These are phyloP conservation scores for Kockiozyma suomiensis DNA, from an alignment of 805 yeast genomes.

Conservation along the genomic window DNA sequence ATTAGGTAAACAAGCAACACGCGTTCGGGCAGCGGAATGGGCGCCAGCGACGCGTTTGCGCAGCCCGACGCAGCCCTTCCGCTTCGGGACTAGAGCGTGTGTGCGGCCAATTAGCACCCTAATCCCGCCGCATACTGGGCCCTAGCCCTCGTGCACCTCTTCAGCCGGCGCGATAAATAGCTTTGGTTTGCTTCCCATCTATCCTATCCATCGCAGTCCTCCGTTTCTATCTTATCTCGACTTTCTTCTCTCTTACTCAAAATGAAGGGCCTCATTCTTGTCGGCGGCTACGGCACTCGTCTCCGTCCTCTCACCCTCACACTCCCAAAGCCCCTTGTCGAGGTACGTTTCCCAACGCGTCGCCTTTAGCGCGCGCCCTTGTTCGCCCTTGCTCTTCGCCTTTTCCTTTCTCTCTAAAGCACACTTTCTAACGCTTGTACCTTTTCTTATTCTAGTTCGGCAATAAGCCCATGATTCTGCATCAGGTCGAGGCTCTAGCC, in stretches of 20 bases:
- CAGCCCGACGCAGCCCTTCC: conserved; percentile 16
- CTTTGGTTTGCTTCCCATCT: too few relatives aligned
- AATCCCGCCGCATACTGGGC: conserved; percentile 7
- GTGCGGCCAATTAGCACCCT: conserved; percentile 4
- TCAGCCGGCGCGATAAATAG: background rate
- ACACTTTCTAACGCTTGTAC: background rate
- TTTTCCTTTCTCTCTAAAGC: background rate
- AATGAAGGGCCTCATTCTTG: conserved; percentile 68
- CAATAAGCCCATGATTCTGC: conserved; percentile 98
- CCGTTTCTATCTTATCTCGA: background rate
- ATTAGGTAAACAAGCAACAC: too few relatives aligned
- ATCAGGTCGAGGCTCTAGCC: conserved; percentile 97
- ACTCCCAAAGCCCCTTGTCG: conserved; percentile 41
- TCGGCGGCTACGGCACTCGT: conserved; percentile 99
- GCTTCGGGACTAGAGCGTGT: conserved; percentile 1
- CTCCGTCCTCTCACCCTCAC: conserved; percentile 79
- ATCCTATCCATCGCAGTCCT: too few relatives aligned
- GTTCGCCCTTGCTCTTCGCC: background rate
- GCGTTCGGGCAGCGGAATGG: conserved; percentile 6
- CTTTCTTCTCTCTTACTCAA: background rate
- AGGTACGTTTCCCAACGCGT: conserved; percentile 24
- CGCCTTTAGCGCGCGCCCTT: too few relatives aligned
- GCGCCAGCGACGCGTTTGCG: conserved; percentile 10
- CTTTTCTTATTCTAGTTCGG: conserved; percentile 59
- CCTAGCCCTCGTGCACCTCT: conserved; percentile 10